Base-by-base conservation (phyloP, 2,329 filamentous ascomycete genomes). In the Monilinia vaccinii-corymbosi region DNA sequence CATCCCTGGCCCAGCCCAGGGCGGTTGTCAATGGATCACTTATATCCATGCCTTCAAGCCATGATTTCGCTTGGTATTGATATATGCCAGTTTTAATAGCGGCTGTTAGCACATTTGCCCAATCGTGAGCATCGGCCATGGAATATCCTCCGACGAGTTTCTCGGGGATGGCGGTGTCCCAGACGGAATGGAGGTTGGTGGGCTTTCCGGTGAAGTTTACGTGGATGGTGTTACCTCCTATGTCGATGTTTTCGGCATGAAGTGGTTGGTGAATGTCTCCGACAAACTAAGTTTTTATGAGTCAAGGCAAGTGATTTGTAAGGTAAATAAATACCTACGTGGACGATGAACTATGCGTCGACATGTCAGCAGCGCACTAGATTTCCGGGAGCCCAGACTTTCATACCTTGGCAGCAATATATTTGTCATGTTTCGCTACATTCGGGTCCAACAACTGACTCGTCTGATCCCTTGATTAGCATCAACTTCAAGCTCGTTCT, bases 121-220 rank as follows among this genome's bases (percentile, higher is more conserved):
- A 88, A 46, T 70, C 70, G 55, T 75, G 71, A 1, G 83, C 84
- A 49, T 78, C 74, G 6, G 72, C 71, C 1, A 71, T 79, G 71
- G 73, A 76, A 71, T 69, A 81, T n/a, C 78, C 81, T 2, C 85
- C 85, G 1, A 86, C 75, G 67, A 82, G 73, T 68, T 85, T 81
- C 73, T 88, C 85, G 0, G 83, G 79, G 63, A 90, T 89, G 65
- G 80, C 81, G 57, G 80, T 83, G 69, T 91, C 88, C 87, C 87
- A 91, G 18, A 89, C 81, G 61, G 86, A 79, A 69, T 91, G 88
- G 46, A 91, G 77, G 69, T 91, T 91, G 59, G 81, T 78, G 32
- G 76, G 72, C 34, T 73, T 71, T 3, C 78, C 79, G 31, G 83
- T 76, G 73, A 85, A 91, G 18, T 74, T 75, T 1, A 91, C 87